Evolutionary conservation across 805 yeast genomes (phyloP).

Genomic region (Nakazawaea ernobii): DNA sequence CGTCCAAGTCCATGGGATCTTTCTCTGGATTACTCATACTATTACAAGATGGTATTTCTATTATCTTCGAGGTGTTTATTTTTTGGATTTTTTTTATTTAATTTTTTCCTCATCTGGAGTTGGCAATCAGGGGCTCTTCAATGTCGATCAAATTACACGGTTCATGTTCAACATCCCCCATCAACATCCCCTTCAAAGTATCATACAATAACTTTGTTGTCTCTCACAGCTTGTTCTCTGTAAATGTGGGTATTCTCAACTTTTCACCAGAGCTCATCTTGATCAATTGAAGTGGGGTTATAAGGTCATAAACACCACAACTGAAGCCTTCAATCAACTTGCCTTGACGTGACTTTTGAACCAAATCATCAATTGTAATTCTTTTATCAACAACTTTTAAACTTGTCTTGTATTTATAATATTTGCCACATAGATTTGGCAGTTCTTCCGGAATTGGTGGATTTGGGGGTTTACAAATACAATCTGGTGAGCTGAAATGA

Average conservation of each 20-base stretch:
- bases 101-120: background rate
- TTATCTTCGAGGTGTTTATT: background rate
- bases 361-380: slow-evolving; percentile 41
- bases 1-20: slow-evolving; percentile 7
- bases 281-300: slow-evolving; percentile 40
- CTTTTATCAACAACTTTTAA: slow-evolving; percentile 32
- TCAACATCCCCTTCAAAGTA: slow-evolving; percentile 17
- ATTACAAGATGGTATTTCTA: background rate
- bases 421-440: slow-evolving; percentile 42
- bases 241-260: slow-evolving; percentile 34
- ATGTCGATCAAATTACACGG: slow-evolving; percentile 12
- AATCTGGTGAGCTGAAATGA: too few relatives aligned
- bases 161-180: slow-evolving; percentile 18
- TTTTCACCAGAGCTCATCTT: slow-evolving; percentile 35
- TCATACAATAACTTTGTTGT: slow-evolving; percentile 26
- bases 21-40: slow-evolving; percentile 6
- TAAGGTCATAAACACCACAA: slow-evolving; percentile 49
- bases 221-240: slow-evolving; percentile 33
- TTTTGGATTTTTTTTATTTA: background rate
- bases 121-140: too few relatives aligned
- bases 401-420: slow-evolving; percentile 31
- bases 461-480: too few relatives aligned
- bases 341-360: slow-evolving; percentile 38
- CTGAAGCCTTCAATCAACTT: slow-evolving; percentile 49
- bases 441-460: too few relatives aligned